Percentiles rank a stretch among this genome's conserved stretches.
Evolutionary conservation across 352 stramenopile genomes (phyloP).

Genomic region (Globisporangium viniferum): DNA sequence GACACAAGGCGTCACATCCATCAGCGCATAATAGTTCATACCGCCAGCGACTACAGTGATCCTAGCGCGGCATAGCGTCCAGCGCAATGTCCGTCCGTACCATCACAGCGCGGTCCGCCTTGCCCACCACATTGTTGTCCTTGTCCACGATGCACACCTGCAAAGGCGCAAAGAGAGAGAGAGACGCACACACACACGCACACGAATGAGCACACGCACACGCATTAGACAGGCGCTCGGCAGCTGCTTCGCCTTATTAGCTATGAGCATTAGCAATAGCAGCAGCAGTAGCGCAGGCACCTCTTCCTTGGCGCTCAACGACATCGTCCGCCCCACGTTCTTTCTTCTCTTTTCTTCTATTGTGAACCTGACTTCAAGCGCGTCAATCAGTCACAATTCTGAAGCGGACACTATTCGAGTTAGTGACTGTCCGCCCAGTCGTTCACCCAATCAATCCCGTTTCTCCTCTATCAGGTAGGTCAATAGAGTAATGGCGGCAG

Average conservation of each 20-base stretch:
- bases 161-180: neutral
- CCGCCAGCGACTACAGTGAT: neutral
- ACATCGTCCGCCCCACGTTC: conserved; percentile 21
- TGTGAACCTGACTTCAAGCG: neutral
- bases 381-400: neutral
- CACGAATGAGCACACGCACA: neutral
- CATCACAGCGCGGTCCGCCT: conserved; percentile 80
- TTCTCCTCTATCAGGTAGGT: neutral
- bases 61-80: no score
- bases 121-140: conserved; percentile 78
- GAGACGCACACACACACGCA: neutral
- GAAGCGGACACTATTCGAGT: neutral
- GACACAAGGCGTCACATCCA: neutral
- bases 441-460: neutral
- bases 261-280: neutral
- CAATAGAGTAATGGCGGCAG: neutral
- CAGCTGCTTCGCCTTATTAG: no score
- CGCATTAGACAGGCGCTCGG: neutral
- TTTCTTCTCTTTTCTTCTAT: conserved; percentile 7
- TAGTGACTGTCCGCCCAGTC: neutral
- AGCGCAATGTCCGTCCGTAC: conserved; percentile 20
- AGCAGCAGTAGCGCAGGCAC: conserved; percentile 14
- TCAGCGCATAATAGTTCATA: no score
- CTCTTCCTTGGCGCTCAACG: conserved; percentile 58
- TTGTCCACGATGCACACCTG: conserved; percentile 86